Evolutionary conservation across 1,284 basidiomycete species (phyloP).

Genomic region (Trichosporon coremiiforme): DNA sequence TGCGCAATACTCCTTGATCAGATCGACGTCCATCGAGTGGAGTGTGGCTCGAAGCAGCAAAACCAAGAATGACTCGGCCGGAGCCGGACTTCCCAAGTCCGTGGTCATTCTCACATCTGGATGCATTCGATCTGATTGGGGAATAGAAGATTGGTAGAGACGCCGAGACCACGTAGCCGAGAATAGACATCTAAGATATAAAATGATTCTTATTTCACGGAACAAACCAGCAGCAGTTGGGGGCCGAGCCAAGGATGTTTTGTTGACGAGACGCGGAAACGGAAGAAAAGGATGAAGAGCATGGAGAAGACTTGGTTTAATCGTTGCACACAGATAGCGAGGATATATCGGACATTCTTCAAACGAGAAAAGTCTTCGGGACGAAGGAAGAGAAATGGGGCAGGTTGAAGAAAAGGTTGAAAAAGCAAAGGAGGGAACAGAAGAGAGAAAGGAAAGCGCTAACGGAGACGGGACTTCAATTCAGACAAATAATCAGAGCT

Average conservation of each 20-base stretch:
- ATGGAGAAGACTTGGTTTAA: slow-evolving; percentile 2
- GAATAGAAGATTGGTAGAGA: background rate
- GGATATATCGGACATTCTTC: slow-evolving; percentile 17
- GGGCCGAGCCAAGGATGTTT: slow-evolving; percentile 10
- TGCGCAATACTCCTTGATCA: no score
- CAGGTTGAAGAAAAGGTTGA: background rate
- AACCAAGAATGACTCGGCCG: no score
- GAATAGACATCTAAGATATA: slow-evolving; percentile 18
- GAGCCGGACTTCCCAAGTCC: no score
- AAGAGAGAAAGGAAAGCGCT: background rate
- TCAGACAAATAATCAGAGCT: slow-evolving; percentile 18
- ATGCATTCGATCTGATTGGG: slow-evolving; percentile 14
- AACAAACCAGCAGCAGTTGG: slow-evolving; percentile 10
- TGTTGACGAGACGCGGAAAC: slow-evolving; percentile 15
- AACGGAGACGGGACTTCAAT: slow-evolving; percentile 22
- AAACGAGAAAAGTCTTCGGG: slow-evolving; percentile 1
- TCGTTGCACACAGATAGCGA: slow-evolving; percentile 19
- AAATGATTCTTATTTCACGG: slow-evolving; percentile 7
- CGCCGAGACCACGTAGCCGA: slow-evolving; percentile 17
- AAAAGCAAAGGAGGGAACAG: slow-evolving; percentile 9
- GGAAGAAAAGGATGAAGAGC: background rate
- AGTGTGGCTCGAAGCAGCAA: no score
- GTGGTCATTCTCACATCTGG: slow-evolving; percentile 10
- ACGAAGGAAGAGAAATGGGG: background rate
- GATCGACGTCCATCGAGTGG: no score